Evolutionary conservation across 1,284 basidiomycete species (phyloP).

Genomic region (Vanrija humicola): DNA sequence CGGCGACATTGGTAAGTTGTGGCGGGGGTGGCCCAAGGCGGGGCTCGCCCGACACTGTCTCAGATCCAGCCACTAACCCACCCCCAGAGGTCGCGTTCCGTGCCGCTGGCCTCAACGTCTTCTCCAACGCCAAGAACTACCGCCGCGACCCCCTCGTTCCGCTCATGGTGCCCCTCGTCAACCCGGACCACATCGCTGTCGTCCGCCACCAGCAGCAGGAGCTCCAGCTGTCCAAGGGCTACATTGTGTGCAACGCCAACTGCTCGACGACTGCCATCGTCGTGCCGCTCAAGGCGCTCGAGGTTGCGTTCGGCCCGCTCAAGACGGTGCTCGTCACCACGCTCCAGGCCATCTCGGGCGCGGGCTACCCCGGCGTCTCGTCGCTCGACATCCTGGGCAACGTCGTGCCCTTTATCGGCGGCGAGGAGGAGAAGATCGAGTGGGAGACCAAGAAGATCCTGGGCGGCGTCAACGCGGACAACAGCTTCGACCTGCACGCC

Average conservation of each 20-base stretch:
- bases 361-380: slow-evolving; percentile 91
- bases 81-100: slow-evolving; percentile 77
- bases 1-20: slow-evolving; percentile 78
- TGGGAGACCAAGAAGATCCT: slow-evolving; percentile 98
- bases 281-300: slow-evolving; percentile 86
- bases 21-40: not conserved
- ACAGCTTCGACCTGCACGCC: slow-evolving; percentile 80
- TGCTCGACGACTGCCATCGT: slow-evolving; percentile 95
- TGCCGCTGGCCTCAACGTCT: slow-evolving; percentile 82
- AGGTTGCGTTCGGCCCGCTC: slow-evolving; percentile 87
- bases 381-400: slow-evolving; percentile 75
- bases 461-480: slow-evolving; percentile 63
- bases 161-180: slow-evolving; percentile 94
- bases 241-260: slow-evolving; percentile 98
- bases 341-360: slow-evolving; percentile 96
- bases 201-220: slow-evolving; percentile 73
- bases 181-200: slow-evolving; percentile 80
- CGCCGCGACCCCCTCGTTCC: slow-evolving; percentile 92
- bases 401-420: slow-evolving; percentile 65
- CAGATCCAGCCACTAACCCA: not conserved
- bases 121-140: slow-evolving; percentile 98
- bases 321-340: slow-evolving; percentile 89
- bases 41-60: no score
- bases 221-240: slow-evolving; percentile 76
- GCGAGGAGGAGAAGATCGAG: slow-evolving; percentile 91